A percentile compares a stretch with the other conserved stretches of the same genome.
Evolutionary conservation across 805 yeast species (phyloP).

Genomic region (Komagataella mondaviorum): DNA sequence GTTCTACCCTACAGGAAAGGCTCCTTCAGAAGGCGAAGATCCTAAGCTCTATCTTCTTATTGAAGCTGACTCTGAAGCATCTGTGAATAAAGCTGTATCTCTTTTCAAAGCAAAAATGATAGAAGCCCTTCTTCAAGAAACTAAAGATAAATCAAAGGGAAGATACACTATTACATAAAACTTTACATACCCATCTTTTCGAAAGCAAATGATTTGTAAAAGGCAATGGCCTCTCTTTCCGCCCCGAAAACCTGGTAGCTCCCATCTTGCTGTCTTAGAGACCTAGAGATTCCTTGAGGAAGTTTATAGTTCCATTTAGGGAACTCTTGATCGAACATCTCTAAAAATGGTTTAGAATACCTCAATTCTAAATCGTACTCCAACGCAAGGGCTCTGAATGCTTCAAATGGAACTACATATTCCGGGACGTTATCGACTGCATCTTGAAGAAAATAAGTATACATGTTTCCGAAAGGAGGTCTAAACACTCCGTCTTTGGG

Average conservation of each 20-base stretch:
- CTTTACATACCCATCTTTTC: slow-evolving; percentile 24
- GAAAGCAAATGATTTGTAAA: slow-evolving; percentile 76
- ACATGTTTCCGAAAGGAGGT: slow-evolving; percentile 72
- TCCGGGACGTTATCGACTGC: slow-evolving; percentile 97
- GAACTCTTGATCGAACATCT: slow-evolving; percentile 69
- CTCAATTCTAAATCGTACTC: slow-evolving; percentile 67
- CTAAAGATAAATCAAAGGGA: slow-evolving; percentile 2
- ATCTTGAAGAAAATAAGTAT: slow-evolving; percentile 72
- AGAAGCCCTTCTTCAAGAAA: slow-evolving; percentile 11
- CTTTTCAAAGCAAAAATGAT: slow-evolving; percentile 40
- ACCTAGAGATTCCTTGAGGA: slow-evolving; percentile 49
- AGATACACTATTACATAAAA: slow-evolving; percentile 2
- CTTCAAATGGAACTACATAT: slow-evolving; percentile 90
- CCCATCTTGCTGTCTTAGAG: slow-evolving; percentile 68
- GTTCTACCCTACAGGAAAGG: slow-evolving; percentile 49
- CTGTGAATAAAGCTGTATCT: slow-evolving; percentile 46
- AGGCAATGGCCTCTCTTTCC: slow-evolving; percentile 78
- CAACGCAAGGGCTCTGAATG: slow-evolving; percentile 69
- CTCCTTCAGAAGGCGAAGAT: slow-evolving; percentile 41
- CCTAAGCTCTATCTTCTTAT: slow-evolving; percentile 68
- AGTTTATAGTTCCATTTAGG: slow-evolving; percentile 48
- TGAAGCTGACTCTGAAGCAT: slow-evolving; percentile 54
- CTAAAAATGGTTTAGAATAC: slow-evolving; percentile 65
- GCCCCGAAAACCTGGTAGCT: slow-evolving; percentile 78
- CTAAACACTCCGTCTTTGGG: slow-evolving; percentile 65